Conservation (phyloP, 1,139 yeast species). For the Tardiomyces blankii region DNA sequence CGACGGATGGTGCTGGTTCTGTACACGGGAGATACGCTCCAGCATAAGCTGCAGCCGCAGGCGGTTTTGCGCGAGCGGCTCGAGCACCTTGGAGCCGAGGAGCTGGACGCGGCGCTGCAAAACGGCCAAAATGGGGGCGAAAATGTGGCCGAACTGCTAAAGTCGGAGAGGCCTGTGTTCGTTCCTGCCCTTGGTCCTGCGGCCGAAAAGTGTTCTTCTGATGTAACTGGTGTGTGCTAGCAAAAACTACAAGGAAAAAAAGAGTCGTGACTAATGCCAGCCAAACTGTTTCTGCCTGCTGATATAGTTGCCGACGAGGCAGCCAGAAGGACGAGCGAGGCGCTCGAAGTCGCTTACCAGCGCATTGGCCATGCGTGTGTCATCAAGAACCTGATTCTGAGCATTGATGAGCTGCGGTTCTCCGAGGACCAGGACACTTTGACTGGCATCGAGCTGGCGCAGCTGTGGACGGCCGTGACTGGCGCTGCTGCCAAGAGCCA, state of each 20-base stretch:
- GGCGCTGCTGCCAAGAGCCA: constrained; percentile 4
- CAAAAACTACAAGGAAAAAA: too few relatives aligned
- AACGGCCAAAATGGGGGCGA: not conserved
- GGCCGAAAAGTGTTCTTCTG: not conserved
- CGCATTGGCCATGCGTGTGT: constrained; percentile 1
- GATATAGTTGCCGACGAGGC: constrained; percentile 4
- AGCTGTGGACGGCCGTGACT: constrained; percentile 15
- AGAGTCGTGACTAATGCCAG: constrained; percentile 6
- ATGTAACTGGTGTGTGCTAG: not conserved
- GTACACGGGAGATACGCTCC: constrained; percentile 5
- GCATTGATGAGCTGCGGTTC: constrained; percentile 18
- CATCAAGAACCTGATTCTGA: constrained; percentile 14
- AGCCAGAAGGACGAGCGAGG: constrained; percentile 6
- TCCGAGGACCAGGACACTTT: constrained; percentile 14
- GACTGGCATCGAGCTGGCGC: constrained; percentile 8
- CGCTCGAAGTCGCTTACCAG: constrained; percentile 6
- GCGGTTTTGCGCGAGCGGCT: constrained; percentile 2
- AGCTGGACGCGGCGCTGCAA: not conserved
- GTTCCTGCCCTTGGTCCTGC: not conserved
- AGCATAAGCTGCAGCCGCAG: constrained; percentile 4
- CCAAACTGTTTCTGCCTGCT: constrained; percentile 17
- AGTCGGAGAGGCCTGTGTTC: not conserved
- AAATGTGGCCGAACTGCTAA: not conserved
- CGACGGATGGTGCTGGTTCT: constrained; percentile 1
- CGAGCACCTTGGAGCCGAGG: not conserved